Conservation (phyloP, 1,284 basidiomycete genomes). For the Xerocomus alliaceus region DNA sequence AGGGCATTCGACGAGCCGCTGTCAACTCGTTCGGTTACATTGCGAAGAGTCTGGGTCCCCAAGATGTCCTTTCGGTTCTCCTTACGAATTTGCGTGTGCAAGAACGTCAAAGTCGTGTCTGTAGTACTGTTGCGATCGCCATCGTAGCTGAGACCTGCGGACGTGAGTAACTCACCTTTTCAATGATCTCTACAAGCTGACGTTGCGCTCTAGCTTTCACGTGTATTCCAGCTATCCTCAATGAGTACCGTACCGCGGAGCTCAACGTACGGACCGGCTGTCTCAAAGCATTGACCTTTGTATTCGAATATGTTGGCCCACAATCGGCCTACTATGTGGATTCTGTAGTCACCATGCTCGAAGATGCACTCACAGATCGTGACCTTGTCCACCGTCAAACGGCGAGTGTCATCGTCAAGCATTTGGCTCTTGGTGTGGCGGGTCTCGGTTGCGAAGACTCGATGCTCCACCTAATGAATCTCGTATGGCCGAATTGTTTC, state of each 20-base stretch:
- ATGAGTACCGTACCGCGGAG: slow-evolving; percentile 98
- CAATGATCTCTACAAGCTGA: slow-evolving; percentile 23
- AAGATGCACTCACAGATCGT: slow-evolving; percentile 97
- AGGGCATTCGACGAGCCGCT: slow-evolving; percentile 96
- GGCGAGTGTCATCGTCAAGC: slow-evolving; percentile 98
- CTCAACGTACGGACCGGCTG: slow-evolving; percentile 99
- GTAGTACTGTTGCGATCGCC: slow-evolving; percentile 97
- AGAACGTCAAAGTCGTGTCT: slow-evolving; percentile 98
- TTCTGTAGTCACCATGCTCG: slow-evolving; percentile 95
- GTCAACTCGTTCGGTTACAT: slow-evolving; percentile 99
- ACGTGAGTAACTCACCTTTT: slow-evolving; percentile 58
- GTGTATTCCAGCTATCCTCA: slow-evolving; percentile 97
- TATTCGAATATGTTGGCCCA: slow-evolving; percentile 99
- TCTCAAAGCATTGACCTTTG: slow-evolving; percentile 96
- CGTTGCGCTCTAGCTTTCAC: slow-evolving; percentile 77
- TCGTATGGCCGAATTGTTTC: slow-evolving; percentile 99
- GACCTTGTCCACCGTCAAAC: slow-evolving; percentile 99
- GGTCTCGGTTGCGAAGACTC: slow-evolving; percentile 98
- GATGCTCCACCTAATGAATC: slow-evolving; percentile 96
- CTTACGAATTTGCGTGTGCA: slow-evolving; percentile 97
- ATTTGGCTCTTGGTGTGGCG: slow-evolving; percentile 95
- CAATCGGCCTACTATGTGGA: slow-evolving; percentile 99
- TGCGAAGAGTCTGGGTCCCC: slow-evolving; percentile 98
- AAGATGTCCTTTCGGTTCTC: slow-evolving; percentile 96
- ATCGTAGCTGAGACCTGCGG: slow-evolving; percentile 98